Base-by-base conservation (phyloP, 1,139 yeast species). In the Kurtzmaniella quercitrusa region DNA sequence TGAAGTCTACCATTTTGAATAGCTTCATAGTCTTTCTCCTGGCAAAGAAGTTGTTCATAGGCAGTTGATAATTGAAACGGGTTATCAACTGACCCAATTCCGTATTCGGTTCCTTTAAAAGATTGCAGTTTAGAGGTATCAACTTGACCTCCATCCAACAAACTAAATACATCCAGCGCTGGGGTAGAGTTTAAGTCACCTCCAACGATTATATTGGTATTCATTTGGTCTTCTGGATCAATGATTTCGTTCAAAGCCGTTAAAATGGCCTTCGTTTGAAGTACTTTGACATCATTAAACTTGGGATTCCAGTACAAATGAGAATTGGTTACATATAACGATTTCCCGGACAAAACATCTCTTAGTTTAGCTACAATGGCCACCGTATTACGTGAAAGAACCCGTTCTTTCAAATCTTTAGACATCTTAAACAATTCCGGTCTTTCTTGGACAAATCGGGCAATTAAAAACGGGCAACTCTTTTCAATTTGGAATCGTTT, bases 301-400 rank as follows among this genome's bases (percentile, higher is more conserved):
- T 74, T 70, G 1, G 68, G 68, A 17, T 63, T 60, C 85, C 85
- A 80, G 54, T 80, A 80, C n/a, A 80, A 60, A 56, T 80, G 85
- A 1, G 85, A 79, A 49, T 79, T 80, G 14, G 80, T 62, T 1
- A 78, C 68, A 41, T 75, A 74, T 6, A 79, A 56, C 2, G 58
- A 50, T 37, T 69, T 63, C 14, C 63, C 58, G 0, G 77, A 65
- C 1, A 47, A 48, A 43, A 59, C 63, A 53, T 80, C 84, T 46
- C 62, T 58, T 23, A 79, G 55, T 19, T 73, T 71, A 3, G 75
- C 63, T 19, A 79, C 59, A 9, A 79, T 48, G 1, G 79, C 82
- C 6, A 80, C 84, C 19, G 82, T 82, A 52, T 80, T 80, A 50
- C 82, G 63, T n/a, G 64, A 60, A 25, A 73, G 49, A n/a, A 74